Evolutionary conservation across 305 asterid genomes (phyloP).

Genomic region (Striga hermonthica): DNA sequence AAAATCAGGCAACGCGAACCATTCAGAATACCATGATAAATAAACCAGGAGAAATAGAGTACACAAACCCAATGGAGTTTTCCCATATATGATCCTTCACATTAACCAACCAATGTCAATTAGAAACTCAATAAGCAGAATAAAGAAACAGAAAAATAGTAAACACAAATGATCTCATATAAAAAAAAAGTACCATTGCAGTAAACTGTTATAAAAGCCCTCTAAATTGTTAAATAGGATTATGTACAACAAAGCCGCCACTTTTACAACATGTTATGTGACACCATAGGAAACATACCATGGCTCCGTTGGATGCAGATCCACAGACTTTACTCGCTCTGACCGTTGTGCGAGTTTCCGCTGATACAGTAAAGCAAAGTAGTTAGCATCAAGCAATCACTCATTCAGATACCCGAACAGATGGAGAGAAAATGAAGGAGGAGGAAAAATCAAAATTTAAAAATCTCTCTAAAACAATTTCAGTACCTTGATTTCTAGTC

Average conservation of each 20-base stretch:
- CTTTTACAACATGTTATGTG: constrained; percentile 9
- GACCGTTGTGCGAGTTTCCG: constrained; percentile 93
- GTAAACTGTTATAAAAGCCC: not conserved
- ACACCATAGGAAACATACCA: constrained; percentile 44
- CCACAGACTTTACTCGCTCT: constrained; percentile 93
- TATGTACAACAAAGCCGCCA: constrained; percentile 14
- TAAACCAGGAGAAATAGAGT: constrained; percentile 14
- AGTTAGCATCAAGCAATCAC: constrained; percentile 30
- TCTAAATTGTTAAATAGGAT: constrained; percentile 20
- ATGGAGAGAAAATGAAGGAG: not conserved
- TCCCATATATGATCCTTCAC: not conserved
- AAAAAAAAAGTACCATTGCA: no score
- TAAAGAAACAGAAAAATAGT: no score
- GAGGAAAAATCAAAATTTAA: not conserved
- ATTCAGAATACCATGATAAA: constrained; percentile 13
- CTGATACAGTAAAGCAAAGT: constrained; percentile 45
- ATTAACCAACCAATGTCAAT: constrained; percentile 1
- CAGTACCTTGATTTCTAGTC: constrained; percentile 88
- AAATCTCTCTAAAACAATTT: constrained; percentile 21
- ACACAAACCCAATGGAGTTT: not conserved
- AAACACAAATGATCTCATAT: no score
- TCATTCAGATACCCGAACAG: constrained; percentile 4
- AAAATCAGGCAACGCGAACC: constrained; percentile 23
- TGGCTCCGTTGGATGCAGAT: constrained; percentile 98
- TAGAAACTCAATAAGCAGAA: not conserved